Percentiles rank a stretch among this genome's conserved stretches.
These are phyloP conservation scores for Venturiaceae sp. DNA, from an alignment of 2,329 filamentous ascomycete genomes.

Conservation along the genomic window DNA sequence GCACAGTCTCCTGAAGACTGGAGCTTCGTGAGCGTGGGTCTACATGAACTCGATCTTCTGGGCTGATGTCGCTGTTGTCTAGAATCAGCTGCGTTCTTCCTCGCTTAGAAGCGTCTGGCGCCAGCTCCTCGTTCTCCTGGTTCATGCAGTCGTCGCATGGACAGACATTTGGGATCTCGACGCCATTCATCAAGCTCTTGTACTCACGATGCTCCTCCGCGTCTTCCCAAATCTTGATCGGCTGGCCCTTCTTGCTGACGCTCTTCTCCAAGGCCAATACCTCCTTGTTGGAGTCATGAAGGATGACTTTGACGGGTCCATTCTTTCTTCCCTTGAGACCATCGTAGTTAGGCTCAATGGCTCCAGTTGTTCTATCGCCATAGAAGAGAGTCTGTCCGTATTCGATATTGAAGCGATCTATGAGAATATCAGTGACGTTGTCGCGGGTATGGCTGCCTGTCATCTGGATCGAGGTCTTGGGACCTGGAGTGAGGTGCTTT, in stretches of 20 bases:
- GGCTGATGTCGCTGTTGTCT: background rate
- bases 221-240: background rate
- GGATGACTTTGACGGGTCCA: background rate
- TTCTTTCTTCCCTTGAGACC: background rate
- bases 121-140: background rate
- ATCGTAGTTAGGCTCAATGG: background rate
- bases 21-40: background rate
- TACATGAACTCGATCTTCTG: background rate
- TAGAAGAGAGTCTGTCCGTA: background rate
- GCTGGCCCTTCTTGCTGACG: background rate
- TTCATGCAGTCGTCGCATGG: background rate
- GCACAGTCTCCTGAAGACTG: background rate
- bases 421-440: background rate
- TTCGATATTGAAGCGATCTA: background rate
- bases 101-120: background rate
- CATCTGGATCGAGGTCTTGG: background rate
- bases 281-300: background rate
- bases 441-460: background rate
- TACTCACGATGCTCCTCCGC: background rate
- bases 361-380: background rate
- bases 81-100: background rate
- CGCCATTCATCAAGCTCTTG: background rate
- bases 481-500: background rate
- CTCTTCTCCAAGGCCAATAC: background rate
- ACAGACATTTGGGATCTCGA: background rate